These are phyloP conservation scores for Rhodotorula sphaerocarpa DNA, from an alignment of 768 basidiomycete genomes.

Conservation along the genomic window DNA sequence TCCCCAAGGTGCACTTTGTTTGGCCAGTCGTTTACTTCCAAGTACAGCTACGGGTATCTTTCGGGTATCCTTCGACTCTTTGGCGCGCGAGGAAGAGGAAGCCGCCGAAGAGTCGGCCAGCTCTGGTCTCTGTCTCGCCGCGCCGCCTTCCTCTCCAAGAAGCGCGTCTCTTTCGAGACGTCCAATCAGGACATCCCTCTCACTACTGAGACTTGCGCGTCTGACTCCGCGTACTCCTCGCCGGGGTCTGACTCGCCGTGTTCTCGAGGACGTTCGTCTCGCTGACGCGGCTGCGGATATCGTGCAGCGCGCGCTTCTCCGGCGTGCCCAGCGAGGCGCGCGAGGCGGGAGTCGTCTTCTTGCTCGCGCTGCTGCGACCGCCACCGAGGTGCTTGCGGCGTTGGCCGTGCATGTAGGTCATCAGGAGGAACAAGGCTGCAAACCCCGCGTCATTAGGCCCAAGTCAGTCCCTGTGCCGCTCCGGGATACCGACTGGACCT, in stretches of 20 bases:
- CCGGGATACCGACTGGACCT: no score
- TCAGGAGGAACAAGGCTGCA: slow-evolving; percentile 35
- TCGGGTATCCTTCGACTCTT: no score
- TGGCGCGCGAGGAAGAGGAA: no score
- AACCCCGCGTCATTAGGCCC: slow-evolving; percentile 49
- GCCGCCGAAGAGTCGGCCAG: no score
- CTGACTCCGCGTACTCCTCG: slow-evolving; percentile 29
- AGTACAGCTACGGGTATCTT: no score
- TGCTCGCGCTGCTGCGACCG: background rate
- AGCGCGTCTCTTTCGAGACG: no score
- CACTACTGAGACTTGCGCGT: background rate
- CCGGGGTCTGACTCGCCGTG: slow-evolving; percentile 10
- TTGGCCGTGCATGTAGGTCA: slow-evolving; percentile 57
- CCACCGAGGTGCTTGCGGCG: slow-evolving; percentile 47
- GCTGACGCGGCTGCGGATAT: background rate
- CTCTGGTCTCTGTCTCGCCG: no score
- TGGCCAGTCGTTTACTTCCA: no score
- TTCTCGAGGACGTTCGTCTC: background rate
- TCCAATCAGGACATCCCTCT: no score
- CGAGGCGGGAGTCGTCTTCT: background rate
- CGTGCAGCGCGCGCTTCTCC: background rate
- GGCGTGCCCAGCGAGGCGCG: background rate
- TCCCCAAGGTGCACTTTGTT: no score
- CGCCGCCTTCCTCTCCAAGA: no score
- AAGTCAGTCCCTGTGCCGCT: no score